These are phyloP conservation scores for Pharus latifolius DNA, from an alignment of 176 grass and related monocot genomes.

Conservation along the genomic window DNA sequence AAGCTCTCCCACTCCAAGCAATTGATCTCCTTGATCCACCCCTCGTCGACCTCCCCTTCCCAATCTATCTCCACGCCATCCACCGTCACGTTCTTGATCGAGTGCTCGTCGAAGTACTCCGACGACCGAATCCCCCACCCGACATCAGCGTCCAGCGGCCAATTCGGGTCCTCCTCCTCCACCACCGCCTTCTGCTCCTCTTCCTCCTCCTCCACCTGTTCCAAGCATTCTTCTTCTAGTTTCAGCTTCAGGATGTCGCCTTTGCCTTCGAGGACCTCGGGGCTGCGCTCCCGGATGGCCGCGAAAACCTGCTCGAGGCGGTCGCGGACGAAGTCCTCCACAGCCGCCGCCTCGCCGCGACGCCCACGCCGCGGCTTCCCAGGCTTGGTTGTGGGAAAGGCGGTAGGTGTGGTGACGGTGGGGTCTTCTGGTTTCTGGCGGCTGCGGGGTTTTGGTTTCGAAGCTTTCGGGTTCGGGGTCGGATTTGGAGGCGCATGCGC, in stretches of 20 bases:
- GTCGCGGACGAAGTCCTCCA: slow-evolving; percentile 69
- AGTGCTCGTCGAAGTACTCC: slow-evolving; percentile 91
- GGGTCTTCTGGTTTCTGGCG: background rate
- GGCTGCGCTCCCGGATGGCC: slow-evolving; percentile 49
- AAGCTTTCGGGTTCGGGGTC: background rate
- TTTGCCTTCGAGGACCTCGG: slow-evolving; percentile 43
- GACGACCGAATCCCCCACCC: slow-evolving; percentile 81
- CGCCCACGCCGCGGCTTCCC: slow-evolving; percentile 44
- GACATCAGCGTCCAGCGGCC: slow-evolving; percentile 80
- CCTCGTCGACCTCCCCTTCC: slow-evolving; percentile 76
- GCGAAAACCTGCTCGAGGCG: slow-evolving; percentile 71
- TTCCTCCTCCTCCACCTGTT: background rate
- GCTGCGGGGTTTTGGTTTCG: background rate
- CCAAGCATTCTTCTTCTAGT: background rate
- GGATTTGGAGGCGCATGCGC: slow-evolving; percentile 12
- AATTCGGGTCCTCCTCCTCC: slow-evolving; percentile 76
- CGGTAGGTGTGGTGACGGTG: background rate
- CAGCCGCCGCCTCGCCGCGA: slow-evolving; percentile 41
- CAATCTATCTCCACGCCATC: slow-evolving; percentile 86
- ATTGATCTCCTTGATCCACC: slow-evolving; percentile 96
- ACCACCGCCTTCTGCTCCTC: slow-evolving; percentile 39
- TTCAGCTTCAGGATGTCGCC: slow-evolving; percentile 38
- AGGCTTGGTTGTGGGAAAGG: slow-evolving; percentile 31
- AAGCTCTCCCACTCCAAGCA: slow-evolving; percentile 96
- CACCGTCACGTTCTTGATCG: slow-evolving; percentile 84